Evolutionary conservation across 306 rosid genomes (phyloP).

Genomic region (Casuarina glauca): DNA sequence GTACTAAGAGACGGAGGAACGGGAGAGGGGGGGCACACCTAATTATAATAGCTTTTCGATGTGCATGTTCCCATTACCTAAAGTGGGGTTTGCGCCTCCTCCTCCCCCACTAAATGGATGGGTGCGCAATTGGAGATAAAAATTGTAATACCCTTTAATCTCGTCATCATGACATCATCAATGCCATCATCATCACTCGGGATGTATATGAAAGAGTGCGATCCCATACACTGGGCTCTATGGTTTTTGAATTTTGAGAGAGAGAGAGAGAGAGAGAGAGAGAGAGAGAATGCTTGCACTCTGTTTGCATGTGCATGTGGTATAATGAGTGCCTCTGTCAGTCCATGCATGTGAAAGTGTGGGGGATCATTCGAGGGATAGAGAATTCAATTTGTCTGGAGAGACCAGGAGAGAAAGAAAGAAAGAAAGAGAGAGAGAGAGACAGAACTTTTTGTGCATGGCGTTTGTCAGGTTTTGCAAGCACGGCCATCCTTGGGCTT

Average conservation of each 20-base stretch:
- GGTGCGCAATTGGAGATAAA: slow-evolving; percentile 43
- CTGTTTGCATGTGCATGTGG: slow-evolving; percentile 80
- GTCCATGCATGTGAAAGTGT: slow-evolving; percentile 85
- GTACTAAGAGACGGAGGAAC: slow-evolving; percentile 12
- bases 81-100: slow-evolving; percentile 67
- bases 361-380: slow-evolving; percentile 35
- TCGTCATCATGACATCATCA: slow-evolving; percentile 79
- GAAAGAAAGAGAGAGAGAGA: neutral
- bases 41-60: slow-evolving; percentile 52
- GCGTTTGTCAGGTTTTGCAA: slow-evolving; percentile 62
- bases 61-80: slow-evolving; percentile 61
- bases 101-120: slow-evolving; percentile 49
- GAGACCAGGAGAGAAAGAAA: slow-evolving; percentile 28
- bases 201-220: slow-evolving; percentile 8
- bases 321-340: slow-evolving; percentile 78
- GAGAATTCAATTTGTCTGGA: slow-evolving; percentile 13
- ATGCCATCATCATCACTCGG: slow-evolving; percentile 54
- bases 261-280: slow-evolving; percentile 1
- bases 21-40: slow-evolving; percentile 57
- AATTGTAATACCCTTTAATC: slow-evolving; percentile 30
- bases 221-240: slow-evolving; percentile 4
- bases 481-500: slow-evolving; percentile 48
- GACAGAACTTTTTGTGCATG: slow-evolving; percentile 41
- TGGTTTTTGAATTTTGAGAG: slow-evolving; percentile 1
- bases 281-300: neutral